phyloP scores from a whole-genome alignment of 2,329 filamentous ascomycete genomes.

The Apiospora koreana region DNA sequence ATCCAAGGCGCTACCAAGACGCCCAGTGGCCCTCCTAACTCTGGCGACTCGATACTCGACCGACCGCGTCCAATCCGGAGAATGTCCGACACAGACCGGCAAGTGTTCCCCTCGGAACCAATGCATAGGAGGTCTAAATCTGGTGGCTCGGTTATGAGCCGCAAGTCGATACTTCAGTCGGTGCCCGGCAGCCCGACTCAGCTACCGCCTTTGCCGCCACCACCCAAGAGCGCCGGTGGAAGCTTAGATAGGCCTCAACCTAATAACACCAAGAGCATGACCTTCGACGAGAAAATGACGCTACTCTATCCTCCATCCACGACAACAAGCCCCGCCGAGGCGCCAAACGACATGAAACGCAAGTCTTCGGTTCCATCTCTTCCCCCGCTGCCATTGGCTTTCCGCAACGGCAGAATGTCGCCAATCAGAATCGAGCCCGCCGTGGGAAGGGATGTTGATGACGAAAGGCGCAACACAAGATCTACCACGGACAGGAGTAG shows the following conservation, averaged over 20 bases:
- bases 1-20: constrained; percentile 44
- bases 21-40: constrained; percentile 21
- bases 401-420: constrained; percentile 19
- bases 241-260: constrained; percentile 42
- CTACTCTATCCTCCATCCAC: constrained; percentile 46
- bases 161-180: constrained; percentile 47
- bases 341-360: constrained; percentile 23
- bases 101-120: constrained; percentile 48
- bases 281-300: constrained; percentile 57
- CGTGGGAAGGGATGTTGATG: constrained; percentile 24
- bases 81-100: constrained; percentile 45
- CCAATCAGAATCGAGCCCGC: constrained; percentile 22
- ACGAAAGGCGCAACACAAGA: constrained; percentile 26
- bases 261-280: constrained; percentile 60
- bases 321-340: not conserved
- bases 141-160: constrained; percentile 43
- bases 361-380: constrained; percentile 47
- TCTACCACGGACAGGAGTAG: constrained; percentile 37
- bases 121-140: constrained; percentile 53
- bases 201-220: constrained; percentile 53
- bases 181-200: constrained; percentile 47
- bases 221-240: constrained; percentile 45
- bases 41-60: constrained; percentile 43
- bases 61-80: constrained; percentile 59
- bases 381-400: constrained; percentile 38